Percentiles rank a stretch among this genome's conserved stretches.
Conservation (phyloP, 352 stramenopile genomes). For the Phytophthora constricta region DNA sequence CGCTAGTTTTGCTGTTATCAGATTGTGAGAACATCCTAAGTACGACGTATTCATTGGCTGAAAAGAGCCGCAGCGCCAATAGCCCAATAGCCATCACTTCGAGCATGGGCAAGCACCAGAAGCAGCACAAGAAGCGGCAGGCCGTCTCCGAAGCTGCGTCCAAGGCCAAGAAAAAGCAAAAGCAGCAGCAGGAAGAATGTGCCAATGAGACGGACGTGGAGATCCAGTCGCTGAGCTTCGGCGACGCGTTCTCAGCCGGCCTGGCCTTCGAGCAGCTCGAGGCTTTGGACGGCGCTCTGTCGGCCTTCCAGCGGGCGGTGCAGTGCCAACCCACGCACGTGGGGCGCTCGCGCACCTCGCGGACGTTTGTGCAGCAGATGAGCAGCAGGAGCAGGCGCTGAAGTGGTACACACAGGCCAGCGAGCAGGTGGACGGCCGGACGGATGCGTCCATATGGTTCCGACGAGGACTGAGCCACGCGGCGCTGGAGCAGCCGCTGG, state of each 20-base stretch:
- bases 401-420: constrained; percentile 47
- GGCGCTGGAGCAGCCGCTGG: constrained; percentile 39
- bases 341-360: constrained; percentile 57
- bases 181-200: constrained; percentile 32
- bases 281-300: constrained; percentile 53
- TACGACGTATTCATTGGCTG: too few relatives aligned
- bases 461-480: constrained; percentile 48
- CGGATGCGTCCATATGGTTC: constrained; percentile 66
- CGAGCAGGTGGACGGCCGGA: constrained; percentile 30
- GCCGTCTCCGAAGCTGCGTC: constrained; percentile 16
- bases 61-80: too few relatives aligned
- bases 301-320: constrained; percentile 50
- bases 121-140: constrained; percentile 49
- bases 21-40: too few relatives aligned
- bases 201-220: constrained; percentile 45
- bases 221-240: constrained; percentile 58
- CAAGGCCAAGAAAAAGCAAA: constrained; percentile 33
- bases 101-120: constrained; percentile 32
- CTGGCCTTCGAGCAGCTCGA: constrained; percentile 71
- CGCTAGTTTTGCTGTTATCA: too few relatives aligned
- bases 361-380: constrained; percentile 46
- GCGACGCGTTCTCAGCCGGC: constrained; percentile 66
- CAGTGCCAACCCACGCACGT: constrained; percentile 50
- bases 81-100: too few relatives aligned
- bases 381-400: constrained; percentile 43